Conservation (phyloP, 257 asterid genomes). For the Solanum bukasovii region DNA sequence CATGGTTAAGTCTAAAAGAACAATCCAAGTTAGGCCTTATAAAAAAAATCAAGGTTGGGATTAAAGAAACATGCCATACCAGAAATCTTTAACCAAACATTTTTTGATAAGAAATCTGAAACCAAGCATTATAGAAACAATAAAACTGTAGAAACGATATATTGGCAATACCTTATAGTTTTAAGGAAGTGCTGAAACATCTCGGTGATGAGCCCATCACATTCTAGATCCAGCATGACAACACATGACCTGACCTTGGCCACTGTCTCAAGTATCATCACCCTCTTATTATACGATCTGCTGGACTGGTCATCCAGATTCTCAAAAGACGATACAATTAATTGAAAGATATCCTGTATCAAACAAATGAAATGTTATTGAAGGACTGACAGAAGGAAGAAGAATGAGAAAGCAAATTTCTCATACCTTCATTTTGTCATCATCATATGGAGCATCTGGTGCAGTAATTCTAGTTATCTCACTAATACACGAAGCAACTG, state of each 20-base stretch:
- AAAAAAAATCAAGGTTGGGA: background rate
- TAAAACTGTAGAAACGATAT: background rate
- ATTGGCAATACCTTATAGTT: constrained; percentile 51
- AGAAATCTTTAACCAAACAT: background rate
- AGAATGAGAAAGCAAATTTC: background rate
- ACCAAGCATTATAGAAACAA: background rate
- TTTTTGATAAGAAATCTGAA: background rate
- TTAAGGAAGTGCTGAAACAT: constrained; percentile 82
- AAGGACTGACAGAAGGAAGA: background rate
- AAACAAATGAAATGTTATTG: constrained; percentile 14
- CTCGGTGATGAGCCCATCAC: constrained; percentile 71
- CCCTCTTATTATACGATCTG: constrained; percentile 68
- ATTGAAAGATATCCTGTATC: constrained; percentile 72
- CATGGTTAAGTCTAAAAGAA: background rate
- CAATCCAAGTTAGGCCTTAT: background rate
- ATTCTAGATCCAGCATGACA: constrained; percentile 95
- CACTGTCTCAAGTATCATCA: constrained; percentile 80
- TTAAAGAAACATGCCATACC: background rate
- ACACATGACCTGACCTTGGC: constrained; percentile 95
- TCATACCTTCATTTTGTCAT: constrained; percentile 85
- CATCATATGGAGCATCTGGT: constrained; percentile 95
- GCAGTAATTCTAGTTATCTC: constrained; percentile 97
- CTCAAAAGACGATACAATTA: constrained; percentile 86
- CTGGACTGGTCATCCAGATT: constrained; percentile 55
- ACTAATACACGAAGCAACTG: constrained; percentile 91